phyloP scores from a whole-genome alignment of 192 early-diverging fungal genomes.

The Allomyces macrogynus region DNA sequence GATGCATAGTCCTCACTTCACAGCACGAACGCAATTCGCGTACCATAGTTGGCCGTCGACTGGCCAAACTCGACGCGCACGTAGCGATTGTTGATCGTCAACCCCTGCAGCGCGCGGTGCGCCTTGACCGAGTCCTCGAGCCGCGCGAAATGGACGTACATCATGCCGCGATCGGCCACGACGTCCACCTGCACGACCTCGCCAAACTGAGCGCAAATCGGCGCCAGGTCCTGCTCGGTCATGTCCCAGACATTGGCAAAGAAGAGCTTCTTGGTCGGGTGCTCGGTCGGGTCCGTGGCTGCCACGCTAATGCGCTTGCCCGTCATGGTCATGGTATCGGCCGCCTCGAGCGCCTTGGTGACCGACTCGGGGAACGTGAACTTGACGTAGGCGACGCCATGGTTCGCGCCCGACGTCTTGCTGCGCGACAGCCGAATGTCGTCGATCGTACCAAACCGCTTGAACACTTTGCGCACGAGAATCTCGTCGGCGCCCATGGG shows the following conservation, averaged over 20 bases:
- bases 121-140: neutral
- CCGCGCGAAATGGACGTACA: neutral
- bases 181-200: neutral
- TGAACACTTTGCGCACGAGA: neutral
- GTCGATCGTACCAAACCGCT: neutral
- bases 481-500: neutral
- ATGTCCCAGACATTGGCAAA: neutral
- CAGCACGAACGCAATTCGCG: neutral
- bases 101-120: neutral
- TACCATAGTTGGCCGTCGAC: neutral
- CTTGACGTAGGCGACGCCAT: neutral
- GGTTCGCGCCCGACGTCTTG: neutral
- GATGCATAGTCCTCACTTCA: no score
- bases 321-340: neutral
- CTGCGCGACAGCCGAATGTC: neutral
- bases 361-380: neutral
- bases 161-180: neutral
- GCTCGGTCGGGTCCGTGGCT: neutral
- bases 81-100: neutral
- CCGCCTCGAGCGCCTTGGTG: neutral
- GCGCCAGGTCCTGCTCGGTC: neutral
- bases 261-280: neutral
- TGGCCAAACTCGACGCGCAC: neutral
- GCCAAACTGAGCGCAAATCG: neutral
- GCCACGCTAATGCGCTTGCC: neutral